Base-by-base conservation (phyloP, 202 grass and related monocot genomes). In the Elaeis oleifera region DNA sequence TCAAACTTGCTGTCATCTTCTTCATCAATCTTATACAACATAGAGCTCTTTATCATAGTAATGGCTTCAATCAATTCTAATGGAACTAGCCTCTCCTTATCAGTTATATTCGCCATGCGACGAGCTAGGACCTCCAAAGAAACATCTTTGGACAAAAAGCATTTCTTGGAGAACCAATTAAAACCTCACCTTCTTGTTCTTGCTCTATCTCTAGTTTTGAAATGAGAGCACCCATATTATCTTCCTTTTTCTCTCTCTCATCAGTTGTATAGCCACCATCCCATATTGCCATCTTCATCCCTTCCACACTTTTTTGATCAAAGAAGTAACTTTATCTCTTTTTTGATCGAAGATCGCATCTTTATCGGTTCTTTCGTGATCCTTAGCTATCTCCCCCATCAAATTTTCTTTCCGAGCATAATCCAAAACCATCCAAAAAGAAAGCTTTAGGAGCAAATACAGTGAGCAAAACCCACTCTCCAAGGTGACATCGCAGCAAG, bases 381-480 rank as follows among this genome's bases (percentile, higher is more conserved):
- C 26, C 9, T 44, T 11, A 9, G 36, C 36, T 9, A 13, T 13
- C 36, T 44, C 36, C 36, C 1, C 36, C 8, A 44, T 9, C 36
- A 44, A 71, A 64, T 65, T 58, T 58, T 62, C 60, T 13, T 63
- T 75, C 55, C 24, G 50, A 3, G 7, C 25, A 58, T 74, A 60
- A 16, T 73, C 88, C 59, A 55, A 56, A 27, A 48, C 72, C 7
- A 25, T 14, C 23, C 49, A 52, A 60, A 44, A 44, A 14, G 36
- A 60, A 26, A 66, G 50, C 52, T 51, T 64, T 28, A 79, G 58
- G 36, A 89, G 6, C 71, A 92, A 76, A n/a, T 84, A 71, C 22
- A 88, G 85, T 23, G 88, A 94, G 71, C 81, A 86, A 78, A 89
- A 94, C 0, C 84, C 85, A 36, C 88, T 94, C 80, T 94, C 94